Conservation (phyloP, 768 basidiomycete species). For the Mycena floridula region DNA sequence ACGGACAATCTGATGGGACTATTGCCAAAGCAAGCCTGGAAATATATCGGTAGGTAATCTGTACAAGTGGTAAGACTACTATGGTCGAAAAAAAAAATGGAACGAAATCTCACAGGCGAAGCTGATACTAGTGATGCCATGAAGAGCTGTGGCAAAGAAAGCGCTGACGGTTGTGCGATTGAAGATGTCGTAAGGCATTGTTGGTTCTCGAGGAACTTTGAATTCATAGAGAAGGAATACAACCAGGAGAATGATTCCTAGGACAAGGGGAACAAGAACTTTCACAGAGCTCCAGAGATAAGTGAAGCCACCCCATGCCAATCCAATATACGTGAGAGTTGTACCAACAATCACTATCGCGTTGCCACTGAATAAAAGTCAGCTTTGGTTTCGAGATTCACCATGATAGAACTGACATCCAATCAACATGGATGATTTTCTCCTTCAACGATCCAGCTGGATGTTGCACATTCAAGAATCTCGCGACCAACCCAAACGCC, state of each 20-base stretch:
- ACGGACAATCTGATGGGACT: constrained; percentile 25
- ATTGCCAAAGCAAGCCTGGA: constrained; percentile 30
- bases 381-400: not conserved
- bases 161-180: not conserved
- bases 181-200: not conserved
- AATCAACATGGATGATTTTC: constrained; percentile 25
- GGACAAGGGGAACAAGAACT: constrained; percentile 30
- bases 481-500: not conserved
- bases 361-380: constrained; percentile 19
- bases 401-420: constrained; percentile 27
- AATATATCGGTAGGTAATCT: constrained; percentile 37
- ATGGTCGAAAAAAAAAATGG: not conserved
- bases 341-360: constrained; percentile 8
- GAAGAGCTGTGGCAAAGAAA: not conserved
- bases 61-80: not conserved
- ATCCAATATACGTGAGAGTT: not conserved
- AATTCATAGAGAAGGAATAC: constrained; percentile 33
- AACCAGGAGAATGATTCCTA: constrained; percentile 30
- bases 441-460: constrained; percentile 17
- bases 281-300: not conserved
- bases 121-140: not conserved
- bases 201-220: constrained; percentile 21
- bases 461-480: constrained; percentile 4
- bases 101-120: not conserved
- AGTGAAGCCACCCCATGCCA: constrained; percentile 4